Conservation (phyloP, 441 rosid species). For the Metrosideros polymorpha region DNA sequence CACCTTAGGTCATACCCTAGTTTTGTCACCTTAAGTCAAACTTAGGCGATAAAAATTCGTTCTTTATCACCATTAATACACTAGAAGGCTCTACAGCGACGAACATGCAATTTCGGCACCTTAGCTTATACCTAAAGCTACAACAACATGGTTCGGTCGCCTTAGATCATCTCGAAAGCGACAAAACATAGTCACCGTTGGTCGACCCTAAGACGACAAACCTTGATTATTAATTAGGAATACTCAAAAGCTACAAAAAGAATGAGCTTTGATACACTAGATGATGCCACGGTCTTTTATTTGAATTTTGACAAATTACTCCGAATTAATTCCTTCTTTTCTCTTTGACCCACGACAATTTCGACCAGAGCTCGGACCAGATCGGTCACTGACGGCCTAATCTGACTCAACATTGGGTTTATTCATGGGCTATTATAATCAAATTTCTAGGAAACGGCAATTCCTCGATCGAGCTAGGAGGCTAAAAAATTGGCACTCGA, state of each 20-base stretch:
- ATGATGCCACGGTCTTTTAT: background rate
- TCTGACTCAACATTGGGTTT: background rate
- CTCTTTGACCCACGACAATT: too few relatives aligned
- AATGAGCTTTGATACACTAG: background rate
- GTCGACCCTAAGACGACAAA: background rate
- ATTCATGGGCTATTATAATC: background rate
- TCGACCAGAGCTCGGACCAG: too few relatives aligned
- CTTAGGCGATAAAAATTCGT: background rate
- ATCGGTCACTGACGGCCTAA: background rate
- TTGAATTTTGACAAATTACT: background rate
- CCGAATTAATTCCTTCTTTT: background rate
- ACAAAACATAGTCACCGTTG: background rate
- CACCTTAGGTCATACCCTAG: background rate
- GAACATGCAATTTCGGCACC: background rate
- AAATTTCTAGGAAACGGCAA: too few relatives aligned
- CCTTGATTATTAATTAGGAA: background rate
- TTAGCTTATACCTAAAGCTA: background rate
- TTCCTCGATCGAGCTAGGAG: background rate
- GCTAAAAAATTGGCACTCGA: background rate
- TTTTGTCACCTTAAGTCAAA: background rate
- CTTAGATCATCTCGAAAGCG: background rate
- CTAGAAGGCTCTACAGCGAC: background rate
- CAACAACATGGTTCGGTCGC: background rate
- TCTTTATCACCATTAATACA: background rate
- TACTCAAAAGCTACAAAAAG: background rate